These are phyloP conservation scores for Solanum chiquidenum DNA, from an alignment of 257 asterid genomes.

Conservation along the genomic window DNA sequence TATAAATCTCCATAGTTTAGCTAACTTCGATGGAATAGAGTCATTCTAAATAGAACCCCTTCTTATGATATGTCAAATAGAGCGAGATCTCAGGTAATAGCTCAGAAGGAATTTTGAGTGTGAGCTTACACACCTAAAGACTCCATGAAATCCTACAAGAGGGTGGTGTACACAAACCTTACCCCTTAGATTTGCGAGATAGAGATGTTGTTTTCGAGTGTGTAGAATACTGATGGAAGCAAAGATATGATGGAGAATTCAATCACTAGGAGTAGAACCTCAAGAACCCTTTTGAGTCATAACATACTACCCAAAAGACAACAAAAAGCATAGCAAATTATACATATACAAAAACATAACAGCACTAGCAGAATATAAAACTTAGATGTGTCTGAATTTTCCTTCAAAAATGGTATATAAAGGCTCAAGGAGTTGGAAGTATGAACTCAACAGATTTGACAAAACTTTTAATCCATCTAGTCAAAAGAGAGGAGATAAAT, in stretches of 20 bases:
- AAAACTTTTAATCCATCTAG: slow-evolving; percentile 30
- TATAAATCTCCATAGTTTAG: background rate
- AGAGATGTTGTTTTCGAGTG: no score
- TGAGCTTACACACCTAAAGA: background rate
- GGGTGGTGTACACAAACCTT: background rate
- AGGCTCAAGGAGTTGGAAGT: slow-evolving; percentile 14
- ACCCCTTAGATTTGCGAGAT: background rate
- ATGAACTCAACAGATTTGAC: slow-evolving; percentile 34
- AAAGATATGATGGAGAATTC: background rate
- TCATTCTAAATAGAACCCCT: no score
- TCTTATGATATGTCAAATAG: background rate
- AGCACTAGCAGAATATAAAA: background rate
- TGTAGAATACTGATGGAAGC: background rate
- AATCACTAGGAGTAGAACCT: background rate
- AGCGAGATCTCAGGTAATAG: background rate
- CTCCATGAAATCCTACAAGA: no score
- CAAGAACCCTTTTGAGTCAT: background rate
- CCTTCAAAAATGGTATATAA: slow-evolving; percentile 20
- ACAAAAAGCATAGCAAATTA: background rate
- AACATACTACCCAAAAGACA: background rate
- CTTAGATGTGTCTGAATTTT: background rate
- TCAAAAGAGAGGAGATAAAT: slow-evolving; percentile 12
- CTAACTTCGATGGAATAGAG: no score
- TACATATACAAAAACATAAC: background rate
- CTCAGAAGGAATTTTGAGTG: background rate